Evolutionary conservation across 164 flowering plant species (phyloP), one percentile per base, ranked within the genome.

Genomic region (Sextonia rubra): DNA sequence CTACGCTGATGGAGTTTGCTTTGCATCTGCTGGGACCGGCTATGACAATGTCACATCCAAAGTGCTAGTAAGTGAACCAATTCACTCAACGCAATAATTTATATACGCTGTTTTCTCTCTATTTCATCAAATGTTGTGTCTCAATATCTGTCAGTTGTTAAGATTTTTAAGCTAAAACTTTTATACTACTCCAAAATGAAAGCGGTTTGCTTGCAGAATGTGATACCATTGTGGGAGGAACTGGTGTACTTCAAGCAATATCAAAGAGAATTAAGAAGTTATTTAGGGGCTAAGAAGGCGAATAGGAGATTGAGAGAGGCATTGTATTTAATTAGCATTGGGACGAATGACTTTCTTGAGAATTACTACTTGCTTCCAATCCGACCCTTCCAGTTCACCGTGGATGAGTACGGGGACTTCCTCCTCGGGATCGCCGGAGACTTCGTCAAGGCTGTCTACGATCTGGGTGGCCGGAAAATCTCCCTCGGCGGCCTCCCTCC

Each of bases 21-120:
- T 90, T 77, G 95, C 91, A 25, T 90, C 95, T 0, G 95, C 92
- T 0, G 95, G 91, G 47, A 84, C 92, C 49, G 92, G 92, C 3
- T 89, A 81, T 60, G 92, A 90, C 32, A 87, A 84, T 79, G 86
- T 83, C 17, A 90, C 95, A 56, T 81, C 95, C 32, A 66, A 77
- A 70, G 85, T 83, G 3, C 81, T 87, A 18, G 94, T 90, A 77
- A 87, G 90, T 18, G 18, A 7, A 6, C 6, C 24, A 0, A 5
- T n/a, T n/a, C 24, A 1, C 22, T 1, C 24, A 60, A 20, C 5
- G 5, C 24, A 55, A 15, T 20, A 15, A 55, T 17, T 55, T 15
- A 55, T 17, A 11, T 55, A 55, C 18, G n/a, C 60, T 55, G 0
- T 55, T 0, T 12, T 55, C 3, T 15, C n/a, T 55, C n/a, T 17